Evolutionary conservation across 257 asterid species (phyloP), one percentile per base, ranked within the genome.

Genomic region (Solanum peruvianum): DNA sequence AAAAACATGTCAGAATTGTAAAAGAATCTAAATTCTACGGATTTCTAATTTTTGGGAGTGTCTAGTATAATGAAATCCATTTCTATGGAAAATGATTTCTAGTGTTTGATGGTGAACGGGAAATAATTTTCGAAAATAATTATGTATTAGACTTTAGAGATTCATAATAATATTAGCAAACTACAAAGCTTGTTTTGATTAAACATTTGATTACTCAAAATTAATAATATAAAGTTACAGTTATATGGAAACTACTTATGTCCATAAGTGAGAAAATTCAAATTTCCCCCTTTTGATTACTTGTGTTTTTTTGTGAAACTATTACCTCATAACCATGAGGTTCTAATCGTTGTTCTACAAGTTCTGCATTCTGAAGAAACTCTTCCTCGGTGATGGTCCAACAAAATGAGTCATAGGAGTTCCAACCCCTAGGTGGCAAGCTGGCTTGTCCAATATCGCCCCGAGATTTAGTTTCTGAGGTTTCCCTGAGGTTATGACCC

Each of bases 371-470:
- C 49, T 92, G 86, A 35, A 97, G 95, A 88, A 97, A 96, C 41
- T 97, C 98, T 87, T 91, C 90, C 89, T 97, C 99, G 11, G 99
- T 93, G 85, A 97, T 86, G 12, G 93, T 94, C 99, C 99, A 97
- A 87, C 94, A 90, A 90, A 95, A 97, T 21, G 99, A 97, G 91
- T 97, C 99, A 69, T 95, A 97, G 6, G 99, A 97, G 87, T 97
- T 96, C 99, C 99, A 97, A 58, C 99, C 99, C 87, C 98, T 92
- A 37, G 99, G 99, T 14, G 98, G 99, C 37, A 90, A 75, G 87
- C 87, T 88, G 58, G 98, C 97, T 84, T 56, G 92, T 88, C 89
- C 93, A 52, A 69, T 64, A 82, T 67, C 91, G 81, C 89, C 92
- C 72, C 69, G 47, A 87, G 81, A n/a, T 73, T 20, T 42, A 52